A percentile compares a stretch with the other conserved stretches of the same genome.
These are phyloP conservation scores for Pisolithus marmoratus DNA, from an alignment of 768 basidiomycete genomes.

Conservation along the genomic window DNA sequence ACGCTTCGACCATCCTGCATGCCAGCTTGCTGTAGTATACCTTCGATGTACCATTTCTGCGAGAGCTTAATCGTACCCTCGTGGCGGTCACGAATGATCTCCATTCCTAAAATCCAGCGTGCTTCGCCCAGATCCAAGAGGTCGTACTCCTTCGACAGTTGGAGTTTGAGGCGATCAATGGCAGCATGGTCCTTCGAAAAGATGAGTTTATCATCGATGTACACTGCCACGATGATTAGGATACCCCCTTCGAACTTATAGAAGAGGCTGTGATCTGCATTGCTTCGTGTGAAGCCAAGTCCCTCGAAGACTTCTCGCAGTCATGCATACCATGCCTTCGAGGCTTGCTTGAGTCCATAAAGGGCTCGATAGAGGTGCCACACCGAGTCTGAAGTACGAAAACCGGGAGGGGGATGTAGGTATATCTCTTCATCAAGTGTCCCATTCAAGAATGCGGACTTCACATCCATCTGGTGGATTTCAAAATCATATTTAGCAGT, in stretches of 20 bases:
- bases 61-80: too few relatives aligned
- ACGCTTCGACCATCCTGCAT: too few relatives aligned
- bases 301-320: too few relatives aligned
- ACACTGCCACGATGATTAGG: neutral
- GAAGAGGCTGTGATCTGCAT: neutral
- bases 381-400: neutral
- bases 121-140: too few relatives aligned
- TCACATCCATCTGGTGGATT: constrained; percentile 23
- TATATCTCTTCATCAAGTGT: constrained; percentile 21
- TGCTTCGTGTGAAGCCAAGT: neutral
- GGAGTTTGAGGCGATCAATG: too few relatives aligned
- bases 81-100: too few relatives aligned
- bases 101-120: too few relatives aligned
- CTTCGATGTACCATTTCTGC: too few relatives aligned
- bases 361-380: neutral
- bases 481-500: neutral
- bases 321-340: neutral
- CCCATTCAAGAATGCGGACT: constrained; percentile 19
- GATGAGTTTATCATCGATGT: too few relatives aligned
- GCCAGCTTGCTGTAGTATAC: too few relatives aligned
- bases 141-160: too few relatives aligned
- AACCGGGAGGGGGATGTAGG: constrained; percentile 18
- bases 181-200: too few relatives aligned
- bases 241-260: neutral
- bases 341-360: constrained; percentile 4